phyloP scores from a whole-genome alignment of 495 filamentous ascomycete genomes.

The Astrocystis sublimbata region DNA sequence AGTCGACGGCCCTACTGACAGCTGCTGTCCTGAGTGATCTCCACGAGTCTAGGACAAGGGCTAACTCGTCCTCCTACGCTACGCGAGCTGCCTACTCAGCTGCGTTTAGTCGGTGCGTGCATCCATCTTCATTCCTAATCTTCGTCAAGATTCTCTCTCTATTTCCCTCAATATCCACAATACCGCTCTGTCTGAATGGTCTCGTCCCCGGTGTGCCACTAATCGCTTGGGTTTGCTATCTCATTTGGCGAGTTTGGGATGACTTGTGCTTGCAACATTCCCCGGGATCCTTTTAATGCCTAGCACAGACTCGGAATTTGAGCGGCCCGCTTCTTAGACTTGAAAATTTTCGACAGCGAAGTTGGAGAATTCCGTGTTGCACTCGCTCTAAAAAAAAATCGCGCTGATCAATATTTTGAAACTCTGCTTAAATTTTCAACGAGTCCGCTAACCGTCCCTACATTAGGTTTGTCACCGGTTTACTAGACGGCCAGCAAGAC shows the following conservation, averaged over 20 bases:
- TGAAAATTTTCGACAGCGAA: background rate
- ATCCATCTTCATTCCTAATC: background rate
- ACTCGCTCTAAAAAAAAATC: background rate
- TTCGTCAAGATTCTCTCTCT: conserved; percentile 17
- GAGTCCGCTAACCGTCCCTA: conserved; percentile 9
- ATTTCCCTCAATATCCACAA: background rate
- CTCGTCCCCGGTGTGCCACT: no score
- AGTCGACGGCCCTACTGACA: conserved; percentile 75
- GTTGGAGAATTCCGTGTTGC: background rate
- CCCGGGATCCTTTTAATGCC: background rate
- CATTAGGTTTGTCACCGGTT: conserved; percentile 83
- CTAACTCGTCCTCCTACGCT: conserved; percentile 39
- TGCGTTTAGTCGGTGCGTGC: conserved; percentile 50
- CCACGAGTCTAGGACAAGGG: conserved; percentile 45
- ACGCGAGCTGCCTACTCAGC: conserved; percentile 49
- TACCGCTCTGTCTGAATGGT: background rate
- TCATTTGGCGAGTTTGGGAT: background rate
- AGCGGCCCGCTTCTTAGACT: conserved; percentile 6
- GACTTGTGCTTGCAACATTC: background rate
- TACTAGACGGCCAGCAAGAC: conserved; percentile 74
- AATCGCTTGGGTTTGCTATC: background rate
- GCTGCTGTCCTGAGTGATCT: conserved; percentile 71
- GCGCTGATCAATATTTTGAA: background rate
- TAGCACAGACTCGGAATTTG: background rate
- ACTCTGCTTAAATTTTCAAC: background rate